These are phyloP conservation scores for Tagetes patula DNA, from an alignment of 129 eudicot species.

Conservation along the genomic window DNA sequence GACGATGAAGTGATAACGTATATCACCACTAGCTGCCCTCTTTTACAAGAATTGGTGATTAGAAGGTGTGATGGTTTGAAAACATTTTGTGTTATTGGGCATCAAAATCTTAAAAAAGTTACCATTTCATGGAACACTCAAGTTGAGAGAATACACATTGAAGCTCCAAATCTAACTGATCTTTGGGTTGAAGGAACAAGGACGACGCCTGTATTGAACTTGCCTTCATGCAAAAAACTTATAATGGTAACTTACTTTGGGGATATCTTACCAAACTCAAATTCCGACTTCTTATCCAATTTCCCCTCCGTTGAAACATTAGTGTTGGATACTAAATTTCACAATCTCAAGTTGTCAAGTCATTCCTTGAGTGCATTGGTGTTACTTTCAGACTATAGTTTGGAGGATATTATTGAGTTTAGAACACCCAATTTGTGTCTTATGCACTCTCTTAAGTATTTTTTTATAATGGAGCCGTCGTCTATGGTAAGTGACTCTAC, in stretches of 20 bases:
- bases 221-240: not conserved
- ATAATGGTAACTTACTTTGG: not conserved
- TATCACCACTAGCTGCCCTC: not conserved
- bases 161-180: not conserved
- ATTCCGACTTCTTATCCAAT: not conserved
- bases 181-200: not conserved
- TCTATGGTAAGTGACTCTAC: not conserved
- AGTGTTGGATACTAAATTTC: not conserved
- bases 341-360: no score
- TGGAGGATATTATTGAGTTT: not conserved
- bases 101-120: not conserved
- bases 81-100: not conserved
- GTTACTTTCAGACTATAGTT: not conserved
- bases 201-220: not conserved
- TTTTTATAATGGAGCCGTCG: no score
- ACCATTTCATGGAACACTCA: not conserved
- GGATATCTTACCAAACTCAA: not conserved
- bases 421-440: not conserved
- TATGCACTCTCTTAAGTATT: not conserved
- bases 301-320: not conserved
- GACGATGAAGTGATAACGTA: constrained; percentile 3
- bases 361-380: not conserved
- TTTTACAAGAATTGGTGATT: not conserved
- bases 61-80: not conserved
- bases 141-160: not conserved